Conservation (phyloP, 768 basidiomycete species). For the Tubosaeta sp. region DNA sequence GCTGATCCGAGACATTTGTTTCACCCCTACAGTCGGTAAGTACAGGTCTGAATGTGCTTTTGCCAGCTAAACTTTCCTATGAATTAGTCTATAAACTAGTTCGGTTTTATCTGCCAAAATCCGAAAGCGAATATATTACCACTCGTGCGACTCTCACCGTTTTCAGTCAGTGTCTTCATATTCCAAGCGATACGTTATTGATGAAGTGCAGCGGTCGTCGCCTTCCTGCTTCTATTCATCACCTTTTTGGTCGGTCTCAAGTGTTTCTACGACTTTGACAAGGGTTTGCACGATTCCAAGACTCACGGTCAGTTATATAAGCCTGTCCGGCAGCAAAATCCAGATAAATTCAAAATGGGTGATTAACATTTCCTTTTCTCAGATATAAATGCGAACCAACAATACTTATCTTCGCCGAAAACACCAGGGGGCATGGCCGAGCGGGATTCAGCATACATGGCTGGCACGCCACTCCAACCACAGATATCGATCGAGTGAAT, state of each 20-base stretch:
- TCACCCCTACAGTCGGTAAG: slow-evolving; percentile 26
- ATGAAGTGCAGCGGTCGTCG: slow-evolving; percentile 54
- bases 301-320: slow-evolving; percentile 58
- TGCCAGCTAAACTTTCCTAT: not conserved
- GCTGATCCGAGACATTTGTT: slow-evolving; percentile 1
- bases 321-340: slow-evolving; percentile 26
- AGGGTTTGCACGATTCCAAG: slow-evolving; percentile 72
- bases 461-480: slow-evolving; percentile 44
- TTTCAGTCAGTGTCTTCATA: slow-evolving; percentile 55
- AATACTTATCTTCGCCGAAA: slow-evolving; percentile 37
- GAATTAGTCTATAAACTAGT: slow-evolving; percentile 75
- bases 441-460: slow-evolving; percentile 42
- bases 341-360: slow-evolving; percentile 30
- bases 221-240: slow-evolving; percentile 68
- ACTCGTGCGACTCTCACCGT: slow-evolving; percentile 76
- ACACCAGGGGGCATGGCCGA: slow-evolving; percentile 44
- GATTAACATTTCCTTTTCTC: slow-evolving; percentile 27
- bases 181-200: not conserved
- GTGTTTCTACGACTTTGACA: slow-evolving; percentile 80
- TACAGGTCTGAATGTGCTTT: not conserved
- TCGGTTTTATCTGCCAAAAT: slow-evolving; percentile 68
- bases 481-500: slow-evolving; percentile 76
- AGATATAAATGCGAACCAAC: slow-evolving; percentile 49
- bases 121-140: slow-evolving; percentile 53
- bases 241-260: slow-evolving; percentile 74